Evolutionary conservation across 2,329 filamentous ascomycete species (phyloP).

Genomic region (Purpureocillium takamizusanense): DNA sequence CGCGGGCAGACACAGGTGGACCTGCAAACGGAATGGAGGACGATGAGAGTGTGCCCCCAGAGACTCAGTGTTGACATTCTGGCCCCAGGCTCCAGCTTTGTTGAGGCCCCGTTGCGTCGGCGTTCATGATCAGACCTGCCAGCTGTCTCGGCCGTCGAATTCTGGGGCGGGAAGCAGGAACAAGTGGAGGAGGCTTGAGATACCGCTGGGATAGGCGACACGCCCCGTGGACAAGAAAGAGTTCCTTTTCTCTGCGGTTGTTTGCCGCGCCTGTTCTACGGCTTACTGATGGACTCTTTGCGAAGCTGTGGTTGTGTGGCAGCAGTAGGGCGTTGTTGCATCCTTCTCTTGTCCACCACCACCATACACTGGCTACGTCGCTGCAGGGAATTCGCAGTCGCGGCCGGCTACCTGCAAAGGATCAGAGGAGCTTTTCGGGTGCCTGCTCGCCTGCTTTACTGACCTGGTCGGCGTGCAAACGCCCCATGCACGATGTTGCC

Average conservation of each 20-base stretch:
- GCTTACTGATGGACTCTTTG: no score
- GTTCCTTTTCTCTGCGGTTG: neutral
- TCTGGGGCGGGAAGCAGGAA: neutral
- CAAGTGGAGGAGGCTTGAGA: neutral
- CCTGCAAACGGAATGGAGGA: slow-evolving; percentile 3
- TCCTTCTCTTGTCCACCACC: no score
- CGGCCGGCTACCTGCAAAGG: no score
- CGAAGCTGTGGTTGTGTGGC: no score
- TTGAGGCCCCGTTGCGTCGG: neutral
- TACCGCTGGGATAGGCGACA: neutral
- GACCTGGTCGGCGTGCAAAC: slow-evolving; percentile 8
- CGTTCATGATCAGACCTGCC: no score
- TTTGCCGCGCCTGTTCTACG: neutral
- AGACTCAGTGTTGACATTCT: neutral
- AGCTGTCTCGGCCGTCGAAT: neutral
- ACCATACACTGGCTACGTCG: no score
- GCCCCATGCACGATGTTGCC: slow-evolving; percentile 45
- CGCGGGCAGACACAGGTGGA: neutral
- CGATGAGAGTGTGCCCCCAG: neutral
- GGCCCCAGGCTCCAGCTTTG: neutral
- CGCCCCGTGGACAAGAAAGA: neutral
- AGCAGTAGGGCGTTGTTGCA: no score
- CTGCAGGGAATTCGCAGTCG: no score
- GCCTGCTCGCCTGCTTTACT: neutral
- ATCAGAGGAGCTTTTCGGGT: neutral